phyloP scores from a whole-genome alignment of 352 stramenopile genomes.

The Phytophthora sojae region DNA sequence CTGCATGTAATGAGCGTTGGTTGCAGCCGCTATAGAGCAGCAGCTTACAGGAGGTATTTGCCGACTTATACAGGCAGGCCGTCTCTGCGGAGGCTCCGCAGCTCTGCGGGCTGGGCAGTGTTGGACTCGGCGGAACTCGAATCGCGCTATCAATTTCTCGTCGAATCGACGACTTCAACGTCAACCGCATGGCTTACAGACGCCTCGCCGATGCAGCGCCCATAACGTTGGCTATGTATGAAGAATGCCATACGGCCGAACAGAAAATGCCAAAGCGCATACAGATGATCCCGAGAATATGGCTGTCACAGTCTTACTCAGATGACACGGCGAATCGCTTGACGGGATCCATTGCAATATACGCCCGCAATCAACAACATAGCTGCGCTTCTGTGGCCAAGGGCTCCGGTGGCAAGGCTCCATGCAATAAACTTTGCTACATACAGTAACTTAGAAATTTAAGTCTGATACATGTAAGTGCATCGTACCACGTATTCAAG shows the following conservation, averaged over 20 bases:
- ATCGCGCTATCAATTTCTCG: not conserved
- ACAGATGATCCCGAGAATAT: not conserved
- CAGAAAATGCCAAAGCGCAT: not conserved
- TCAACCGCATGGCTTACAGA: conserved; percentile 7
- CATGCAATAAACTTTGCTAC: too few relatives aligned
- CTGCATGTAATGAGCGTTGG: too few relatives aligned
- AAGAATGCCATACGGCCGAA: not conserved
- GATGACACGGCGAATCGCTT: not conserved
- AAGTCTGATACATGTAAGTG: too few relatives aligned
- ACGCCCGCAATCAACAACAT: not conserved
- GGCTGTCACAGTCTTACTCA: not conserved
- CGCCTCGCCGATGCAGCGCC: conserved; percentile 8
- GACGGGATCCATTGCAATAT: not conserved
- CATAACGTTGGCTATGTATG: not conserved
- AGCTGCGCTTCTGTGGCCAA: not conserved
- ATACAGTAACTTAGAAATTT: too few relatives aligned
- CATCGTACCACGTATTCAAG: too few relatives aligned
- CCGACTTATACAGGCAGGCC: too few relatives aligned
- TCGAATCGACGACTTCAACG: conserved; percentile 16
- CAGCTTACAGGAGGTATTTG: too few relatives aligned
- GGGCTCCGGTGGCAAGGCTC: too few relatives aligned
- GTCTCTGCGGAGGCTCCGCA: too few relatives aligned
- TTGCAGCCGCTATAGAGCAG: not conserved
- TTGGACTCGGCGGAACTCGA: not conserved
- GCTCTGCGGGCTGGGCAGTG: not conserved